These are phyloP conservation scores for Vaccinium corymbosum DNA, from an alignment of 148 eudicot genomes.

Conservation along the genomic window DNA sequence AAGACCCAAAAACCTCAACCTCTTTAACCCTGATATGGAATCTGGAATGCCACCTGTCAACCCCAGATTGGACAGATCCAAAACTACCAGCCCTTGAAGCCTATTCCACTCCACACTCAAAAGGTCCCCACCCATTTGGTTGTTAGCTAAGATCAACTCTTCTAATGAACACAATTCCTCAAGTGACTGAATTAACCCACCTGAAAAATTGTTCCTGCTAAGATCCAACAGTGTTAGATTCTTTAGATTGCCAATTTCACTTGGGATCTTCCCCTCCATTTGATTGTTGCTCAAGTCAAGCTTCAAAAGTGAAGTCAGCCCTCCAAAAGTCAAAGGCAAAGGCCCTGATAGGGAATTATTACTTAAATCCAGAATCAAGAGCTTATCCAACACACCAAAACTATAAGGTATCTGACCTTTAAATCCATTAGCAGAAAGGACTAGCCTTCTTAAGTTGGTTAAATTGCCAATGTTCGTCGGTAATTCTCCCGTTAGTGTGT, in stretches of 20 bases:
- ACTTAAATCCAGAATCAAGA: slow-evolving; percentile 75
- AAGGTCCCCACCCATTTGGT: slow-evolving; percentile 68
- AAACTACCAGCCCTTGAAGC: slow-evolving; percentile 37
- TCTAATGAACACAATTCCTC: slow-evolving; percentile 59
- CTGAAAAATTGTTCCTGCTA: slow-evolving; percentile 57
- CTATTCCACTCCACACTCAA: slow-evolving; percentile 49
- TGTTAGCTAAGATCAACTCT: slow-evolving; percentile 67
- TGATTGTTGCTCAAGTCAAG: slow-evolving; percentile 78
- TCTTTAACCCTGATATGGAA: slow-evolving; percentile 44
- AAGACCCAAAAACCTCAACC: slow-evolving; percentile 69
- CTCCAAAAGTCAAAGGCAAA: slow-evolving; percentile 53
- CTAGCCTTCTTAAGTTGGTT: slow-evolving; percentile 51
- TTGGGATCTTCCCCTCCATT: slow-evolving; percentile 56
- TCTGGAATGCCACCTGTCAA: slow-evolving; percentile 67
- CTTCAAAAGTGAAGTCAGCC: slow-evolving; percentile 59
- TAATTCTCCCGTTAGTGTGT: slow-evolving; percentile 57
- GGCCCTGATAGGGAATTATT: slow-evolving; percentile 65
- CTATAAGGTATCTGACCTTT: slow-evolving; percentile 48
- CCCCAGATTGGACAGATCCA: slow-evolving; percentile 61
- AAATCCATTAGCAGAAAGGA: slow-evolving; percentile 51
- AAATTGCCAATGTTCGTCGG: slow-evolving; percentile 57
- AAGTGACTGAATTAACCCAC: slow-evolving; percentile 51
- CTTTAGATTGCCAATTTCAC: slow-evolving; percentile 44
- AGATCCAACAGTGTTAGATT: slow-evolving; percentile 70
- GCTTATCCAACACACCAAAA: slow-evolving; percentile 49